A percentile compares a stretch with the other conserved stretches of the same genome.
Conservation (phyloP, 1,284 basidiomycete species). For the Ganoderma sp. region DNA sequence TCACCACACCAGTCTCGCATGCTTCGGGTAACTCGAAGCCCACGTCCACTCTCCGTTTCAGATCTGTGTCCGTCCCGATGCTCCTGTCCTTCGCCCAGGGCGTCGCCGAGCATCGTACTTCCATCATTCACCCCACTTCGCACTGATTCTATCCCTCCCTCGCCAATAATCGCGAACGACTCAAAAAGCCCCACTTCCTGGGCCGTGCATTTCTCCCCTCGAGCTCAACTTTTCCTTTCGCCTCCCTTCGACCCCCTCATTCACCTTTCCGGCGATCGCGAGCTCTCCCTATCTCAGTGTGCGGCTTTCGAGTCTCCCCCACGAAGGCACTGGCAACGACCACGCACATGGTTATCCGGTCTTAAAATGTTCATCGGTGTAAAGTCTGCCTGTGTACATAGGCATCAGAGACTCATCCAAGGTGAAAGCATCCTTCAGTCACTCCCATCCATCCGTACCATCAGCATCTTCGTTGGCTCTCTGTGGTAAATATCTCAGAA, state of each 20-base stretch:
- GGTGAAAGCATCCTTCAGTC: background rate
- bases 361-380: background rate
- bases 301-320: conserved; percentile 47
- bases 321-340: conserved; percentile 38
- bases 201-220: conserved; percentile 39
- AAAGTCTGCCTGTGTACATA: background rate
- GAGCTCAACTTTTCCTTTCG: conserved; percentile 48
- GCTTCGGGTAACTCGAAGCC: background rate
- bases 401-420: background rate
- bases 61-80: background rate
- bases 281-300: conserved; percentile 51
- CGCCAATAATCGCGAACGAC: too few species aligned
- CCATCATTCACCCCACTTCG: too few species aligned
- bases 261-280: too few species aligned
- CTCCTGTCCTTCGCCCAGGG: background rate
- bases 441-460: too few species aligned
- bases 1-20: background rate
- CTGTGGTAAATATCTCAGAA: conserved; percentile 6
- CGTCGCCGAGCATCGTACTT: background rate
- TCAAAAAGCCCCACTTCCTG: too few species aligned
- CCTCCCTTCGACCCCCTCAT: conserved; percentile 5
- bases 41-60: background rate
- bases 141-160: too few species aligned
- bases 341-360: background rate
- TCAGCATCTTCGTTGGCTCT: background rate